Evolutionary conservation across 257 asterid species (phyloP).

Genomic region (Solanum sejunctum): DNA sequence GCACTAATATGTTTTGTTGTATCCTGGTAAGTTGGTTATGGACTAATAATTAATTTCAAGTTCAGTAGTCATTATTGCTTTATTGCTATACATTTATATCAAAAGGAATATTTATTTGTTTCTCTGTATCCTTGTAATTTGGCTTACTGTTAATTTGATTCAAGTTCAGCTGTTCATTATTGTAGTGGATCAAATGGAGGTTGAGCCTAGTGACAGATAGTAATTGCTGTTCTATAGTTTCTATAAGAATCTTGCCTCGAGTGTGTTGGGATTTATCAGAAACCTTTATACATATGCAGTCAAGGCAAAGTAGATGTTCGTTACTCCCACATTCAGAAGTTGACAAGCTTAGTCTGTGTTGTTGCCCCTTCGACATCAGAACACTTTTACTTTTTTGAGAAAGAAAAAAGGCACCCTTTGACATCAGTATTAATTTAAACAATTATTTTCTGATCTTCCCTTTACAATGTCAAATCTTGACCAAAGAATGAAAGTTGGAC

Average conservation of each 20-base stretch:
- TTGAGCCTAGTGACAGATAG: background rate
- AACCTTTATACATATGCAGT: background rate
- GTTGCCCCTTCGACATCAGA: background rate
- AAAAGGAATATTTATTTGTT: background rate
- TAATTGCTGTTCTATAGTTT: background rate
- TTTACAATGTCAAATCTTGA: background rate
- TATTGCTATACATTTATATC: background rate
- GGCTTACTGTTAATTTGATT: background rate
- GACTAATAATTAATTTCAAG: background rate
- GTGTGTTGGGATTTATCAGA: background rate
- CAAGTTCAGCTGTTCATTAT: background rate
- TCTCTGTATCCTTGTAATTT: background rate
- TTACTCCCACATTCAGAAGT: background rate
- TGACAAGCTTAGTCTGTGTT: background rate
- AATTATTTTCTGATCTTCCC: background rate
- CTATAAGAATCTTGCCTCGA: background rate
- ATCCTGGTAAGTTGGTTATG: constrained; percentile 55
- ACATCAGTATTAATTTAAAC: background rate
- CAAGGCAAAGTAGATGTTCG: background rate
- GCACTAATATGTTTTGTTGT: constrained; percentile 68
- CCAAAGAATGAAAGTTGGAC: background rate
- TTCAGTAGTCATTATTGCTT: background rate
- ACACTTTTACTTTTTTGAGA: background rate
- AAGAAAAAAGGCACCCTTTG: background rate
- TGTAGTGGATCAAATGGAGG: background rate